Percentiles rank a stretch among this genome's conserved stretches.
Conservation (phyloP, 2,329 filamentous ascomycete species). For the Macrophomina tecta region DNA sequence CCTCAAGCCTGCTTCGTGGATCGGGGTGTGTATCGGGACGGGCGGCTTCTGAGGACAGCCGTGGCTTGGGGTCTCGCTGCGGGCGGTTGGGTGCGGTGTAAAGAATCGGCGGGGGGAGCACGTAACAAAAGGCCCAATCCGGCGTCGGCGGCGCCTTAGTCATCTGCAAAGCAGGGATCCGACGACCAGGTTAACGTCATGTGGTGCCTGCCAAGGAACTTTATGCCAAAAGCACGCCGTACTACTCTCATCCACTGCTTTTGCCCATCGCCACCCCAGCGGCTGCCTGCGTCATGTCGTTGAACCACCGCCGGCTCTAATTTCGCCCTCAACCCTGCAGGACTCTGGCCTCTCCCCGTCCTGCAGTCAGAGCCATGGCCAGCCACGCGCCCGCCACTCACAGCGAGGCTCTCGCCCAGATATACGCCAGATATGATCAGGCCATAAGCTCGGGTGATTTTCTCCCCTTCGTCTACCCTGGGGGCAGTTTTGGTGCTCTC, state of each 20-base stretch:
- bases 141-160: neutral
- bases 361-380: slow-evolving; percentile 35
- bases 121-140: slow-evolving; percentile 5
- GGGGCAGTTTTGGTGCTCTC: slow-evolving; percentile 45
- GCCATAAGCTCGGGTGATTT: slow-evolving; percentile 47
- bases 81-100: slow-evolving; percentile 19
- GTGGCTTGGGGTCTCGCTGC: neutral
- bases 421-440: slow-evolving; percentile 48
- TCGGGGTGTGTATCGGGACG: neutral
- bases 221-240: slow-evolving; percentile 8
- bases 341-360: slow-evolving; percentile 14
- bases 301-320: neutral
- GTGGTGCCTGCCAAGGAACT: slow-evolving; percentile 19
- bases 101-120: slow-evolving; percentile 20
- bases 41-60: neutral
- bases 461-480: slow-evolving; percentile 53
- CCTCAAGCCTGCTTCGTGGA: slow-evolving; percentile 3
- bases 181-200: slow-evolving; percentile 10
- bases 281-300: neutral
- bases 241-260: neutral
- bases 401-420: slow-evolving; percentile 42
- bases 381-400: slow-evolving; percentile 33
- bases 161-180: neutral
- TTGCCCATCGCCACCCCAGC: neutral
- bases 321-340: neutral